Conservation (phyloP, 1,284 basidiomycete genomes). For the Sphaerobolus stellatus region DNA sequence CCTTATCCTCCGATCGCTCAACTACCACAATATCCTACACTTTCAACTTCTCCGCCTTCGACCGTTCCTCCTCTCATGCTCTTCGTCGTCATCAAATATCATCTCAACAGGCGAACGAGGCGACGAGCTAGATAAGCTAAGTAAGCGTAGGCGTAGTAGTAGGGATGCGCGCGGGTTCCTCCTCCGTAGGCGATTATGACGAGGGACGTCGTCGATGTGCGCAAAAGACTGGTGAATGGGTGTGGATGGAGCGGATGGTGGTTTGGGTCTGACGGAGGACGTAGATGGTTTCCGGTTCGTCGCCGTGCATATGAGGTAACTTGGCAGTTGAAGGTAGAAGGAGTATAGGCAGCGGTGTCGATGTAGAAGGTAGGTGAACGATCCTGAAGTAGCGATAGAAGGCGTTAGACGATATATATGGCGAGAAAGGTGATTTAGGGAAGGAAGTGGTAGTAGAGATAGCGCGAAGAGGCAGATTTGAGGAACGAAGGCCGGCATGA, state of each 20-base stretch:
- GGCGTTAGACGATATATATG: constrained; percentile 20
- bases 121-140: constrained; percentile 12
- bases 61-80: too few relatives aligned
- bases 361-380: constrained; percentile 21
- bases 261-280: constrained; percentile 48
- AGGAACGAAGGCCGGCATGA: constrained; percentile 19
- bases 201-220: too few relatives aligned
- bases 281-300: constrained; percentile 45
- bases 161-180: too few relatives aligned
- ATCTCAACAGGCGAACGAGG: neutral
- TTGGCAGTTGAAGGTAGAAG: constrained; percentile 27
- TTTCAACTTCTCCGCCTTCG: too few relatives aligned
- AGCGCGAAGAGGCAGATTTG: constrained; percentile 23
- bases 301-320: constrained; percentile 3
- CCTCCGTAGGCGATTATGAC: too few relatives aligned
- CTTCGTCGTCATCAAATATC: too few relatives aligned
- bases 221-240: too few relatives aligned
- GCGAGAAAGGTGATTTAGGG: neutral
- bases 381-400: constrained; percentile 20
- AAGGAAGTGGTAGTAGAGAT: neutral
- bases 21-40: too few relatives aligned
- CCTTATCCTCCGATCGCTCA: too few relatives aligned
- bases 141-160: too few relatives aligned
- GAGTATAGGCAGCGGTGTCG: constrained; percentile 17
- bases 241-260: constrained; percentile 23